Percentiles rank a stretch among this genome's conserved stretches.
These are phyloP conservation scores for Mycena filopes DNA, from an alignment of 768 basidiomycete species.

Conservation along the genomic window DNA sequence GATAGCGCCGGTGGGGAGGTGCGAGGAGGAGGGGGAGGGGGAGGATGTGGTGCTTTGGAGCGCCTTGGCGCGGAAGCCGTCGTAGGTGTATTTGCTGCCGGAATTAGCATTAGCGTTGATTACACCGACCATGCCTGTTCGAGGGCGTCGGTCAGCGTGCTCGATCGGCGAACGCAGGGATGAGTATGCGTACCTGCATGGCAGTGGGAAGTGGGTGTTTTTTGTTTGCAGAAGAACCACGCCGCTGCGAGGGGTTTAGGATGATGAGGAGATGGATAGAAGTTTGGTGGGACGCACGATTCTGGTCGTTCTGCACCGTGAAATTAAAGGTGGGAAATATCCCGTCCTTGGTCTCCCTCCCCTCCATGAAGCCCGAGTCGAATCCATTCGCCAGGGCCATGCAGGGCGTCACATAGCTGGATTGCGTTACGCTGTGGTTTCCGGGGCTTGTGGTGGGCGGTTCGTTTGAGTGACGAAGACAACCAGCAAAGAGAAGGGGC, in stretches of 20 bases:
- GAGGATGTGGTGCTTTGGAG: neutral
- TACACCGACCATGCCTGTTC: slow-evolving; percentile 6
- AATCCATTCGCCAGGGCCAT: neutral
- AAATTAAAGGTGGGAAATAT: neutral
- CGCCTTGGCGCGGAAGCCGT: neutral
- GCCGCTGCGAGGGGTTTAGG: neutral
- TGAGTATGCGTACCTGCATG: neutral
- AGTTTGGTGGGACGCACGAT: neutral
- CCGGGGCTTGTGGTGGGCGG: neutral
- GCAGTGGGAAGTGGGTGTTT: neutral
- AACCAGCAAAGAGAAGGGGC: too few relatives aligned
- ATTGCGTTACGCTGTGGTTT: slow-evolving; percentile 5
- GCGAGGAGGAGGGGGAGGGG: neutral
- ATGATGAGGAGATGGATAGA: neutral
- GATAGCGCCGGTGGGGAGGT: neutral
- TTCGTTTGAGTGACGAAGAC: too few relatives aligned
- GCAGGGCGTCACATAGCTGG: neutral
- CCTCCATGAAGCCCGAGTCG: neutral
- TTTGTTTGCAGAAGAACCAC: neutral
- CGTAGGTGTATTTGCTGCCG: too few relatives aligned
- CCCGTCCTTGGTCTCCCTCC: neutral
- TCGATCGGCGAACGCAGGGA: neutral
- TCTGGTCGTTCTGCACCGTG: neutral
- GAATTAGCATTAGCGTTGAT: neutral
- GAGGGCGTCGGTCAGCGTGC: neutral